A percentile compares a stretch with the other conserved stretches of the same genome.
phyloP scores from a whole-genome alignment of 495 filamentous ascomycete genomes.

The Coniosporium apollinis region DNA sequence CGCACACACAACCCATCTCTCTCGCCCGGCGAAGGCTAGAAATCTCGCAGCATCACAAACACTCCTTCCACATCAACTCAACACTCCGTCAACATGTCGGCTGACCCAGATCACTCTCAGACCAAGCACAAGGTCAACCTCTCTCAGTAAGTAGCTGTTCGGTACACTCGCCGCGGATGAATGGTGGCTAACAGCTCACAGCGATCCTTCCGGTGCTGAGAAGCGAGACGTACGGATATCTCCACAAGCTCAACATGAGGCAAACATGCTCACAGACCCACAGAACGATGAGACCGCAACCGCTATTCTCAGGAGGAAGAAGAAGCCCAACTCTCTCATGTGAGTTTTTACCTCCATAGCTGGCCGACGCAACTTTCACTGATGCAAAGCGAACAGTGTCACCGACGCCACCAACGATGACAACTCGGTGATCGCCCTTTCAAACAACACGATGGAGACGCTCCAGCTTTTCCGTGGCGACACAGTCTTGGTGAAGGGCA shows the following conservation, averaged over 20 bases:
- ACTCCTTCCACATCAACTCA: too few species aligned
- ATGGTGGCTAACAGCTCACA: slow-evolving; percentile 27
- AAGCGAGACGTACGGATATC: slow-evolving; percentile 55
- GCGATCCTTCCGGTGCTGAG: slow-evolving; percentile 80
- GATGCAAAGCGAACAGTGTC: slow-evolving; percentile 38
- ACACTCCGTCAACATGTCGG: slow-evolving; percentile 42
- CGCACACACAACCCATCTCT: too few species aligned
- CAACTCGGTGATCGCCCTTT: slow-evolving; percentile 96
- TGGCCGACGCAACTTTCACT: not conserved
- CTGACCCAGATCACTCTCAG: slow-evolving; percentile 53
- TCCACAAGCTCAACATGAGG: slow-evolving; percentile 15
- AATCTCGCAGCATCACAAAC: too few species aligned
- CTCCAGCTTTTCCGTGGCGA: slow-evolving; percentile 96
- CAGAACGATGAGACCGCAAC: slow-evolving; percentile 88
- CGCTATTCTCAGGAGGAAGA: slow-evolving; percentile 98
- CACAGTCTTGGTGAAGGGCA: slow-evolving; percentile 93
- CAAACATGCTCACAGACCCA: slow-evolving; percentile 13
- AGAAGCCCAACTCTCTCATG: slow-evolving; percentile 99
- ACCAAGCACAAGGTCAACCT: slow-evolving; percentile 84
- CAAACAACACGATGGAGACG: slow-evolving; percentile 97
- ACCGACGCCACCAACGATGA: slow-evolving; percentile 98
- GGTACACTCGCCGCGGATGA: not conserved
- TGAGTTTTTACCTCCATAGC: slow-evolving; percentile 27
- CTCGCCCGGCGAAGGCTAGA: too few species aligned
- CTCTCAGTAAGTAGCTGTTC: slow-evolving; percentile 41